Base-by-base conservation (phyloP, 2,329 filamentous ascomycete species). In the Bipolaris gigantea region DNA sequence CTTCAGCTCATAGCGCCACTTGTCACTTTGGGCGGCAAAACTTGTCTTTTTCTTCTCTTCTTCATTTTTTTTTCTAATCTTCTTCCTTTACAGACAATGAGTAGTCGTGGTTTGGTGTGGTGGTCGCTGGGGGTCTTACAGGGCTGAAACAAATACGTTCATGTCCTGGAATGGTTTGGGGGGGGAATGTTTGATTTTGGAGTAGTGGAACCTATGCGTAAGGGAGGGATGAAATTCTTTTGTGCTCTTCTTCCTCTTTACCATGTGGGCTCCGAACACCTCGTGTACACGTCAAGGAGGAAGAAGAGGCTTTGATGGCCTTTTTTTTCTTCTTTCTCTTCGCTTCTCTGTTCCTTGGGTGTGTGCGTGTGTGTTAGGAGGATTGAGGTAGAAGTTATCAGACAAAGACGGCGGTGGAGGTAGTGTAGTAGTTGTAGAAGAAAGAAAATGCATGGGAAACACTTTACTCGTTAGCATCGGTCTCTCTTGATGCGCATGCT, bases 1-100 rank as follows among this genome's bases (percentile, higher is more conserved):
- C 36, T 53, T 50, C 27, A 18, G 23, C 39, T 39, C 23, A 18
- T 38, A 34, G 44, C 36, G 55, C 48, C 53, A 44, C 57, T 41
- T 41, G 36, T 4, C 35, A 45, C 15, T 18, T 19, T 18, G 10
- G 27, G 27, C 27, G 9, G 16, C 33, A 35, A 36, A 11, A n/a
- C 39, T n/a, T 16, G 11, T 27, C 23, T 16, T 36, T 23, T 13
- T 33, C 36, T 36, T 15, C 8, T 46, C n/a, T 18, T 21, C 34
- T 23, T 45, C 6, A 9, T n/a, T 21, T 30, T 32, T 21, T n/a
- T 16, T 34, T 35, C 43, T 46, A 45, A 23, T 23, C 30, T 21
- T 45, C n/a, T 33, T 45, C 13, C 21, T 45, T 23, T 11, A 13
- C 18, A 19, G n/a, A 25, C 8, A 30, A 30, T 30, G 27, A 30